A percentile compares a stretch with the other conserved stretches of the same genome.
phyloP scores from a whole-genome alignment of 805 yeast species.

The Starmerella potacharoeniae region DNA sequence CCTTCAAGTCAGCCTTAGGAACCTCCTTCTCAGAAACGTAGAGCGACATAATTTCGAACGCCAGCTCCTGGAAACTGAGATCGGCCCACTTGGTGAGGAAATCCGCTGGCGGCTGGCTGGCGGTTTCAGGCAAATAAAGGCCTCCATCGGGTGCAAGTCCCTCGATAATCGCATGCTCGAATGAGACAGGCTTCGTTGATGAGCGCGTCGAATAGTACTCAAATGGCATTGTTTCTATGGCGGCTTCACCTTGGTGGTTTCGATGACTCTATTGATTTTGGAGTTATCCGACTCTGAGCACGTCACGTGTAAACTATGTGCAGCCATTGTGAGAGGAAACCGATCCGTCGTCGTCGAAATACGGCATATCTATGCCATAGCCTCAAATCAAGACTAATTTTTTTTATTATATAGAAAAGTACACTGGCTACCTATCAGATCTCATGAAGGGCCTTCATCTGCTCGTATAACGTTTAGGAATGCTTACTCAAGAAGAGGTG shows the following conservation, averaged over 20 bases:
- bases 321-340: too few species aligned
- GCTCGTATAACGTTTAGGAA: neutral
- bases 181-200: constrained; percentile 26
- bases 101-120: constrained; percentile 54
- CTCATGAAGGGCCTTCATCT: neutral
- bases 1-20: constrained; percentile 52
- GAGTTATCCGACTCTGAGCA: neutral
- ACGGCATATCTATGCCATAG: too few species aligned
- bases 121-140: constrained; percentile 71
- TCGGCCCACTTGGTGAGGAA: constrained; percentile 59
- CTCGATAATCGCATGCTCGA: constrained; percentile 35
- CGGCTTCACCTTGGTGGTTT: neutral
- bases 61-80: constrained; percentile 72
- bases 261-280: neutral
- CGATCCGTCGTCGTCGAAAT: too few species aligned
- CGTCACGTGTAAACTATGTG: neutral
- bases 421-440: too few species aligned
- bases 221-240: constrained; percentile 17
- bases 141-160: constrained; percentile 98
- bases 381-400: too few species aligned
- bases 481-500: constrained; percentile 50
- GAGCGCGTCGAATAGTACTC: constrained; percentile 34
- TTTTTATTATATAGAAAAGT: too few species aligned
- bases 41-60: constrained; percentile 71
- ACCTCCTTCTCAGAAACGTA: constrained; percentile 69